Conservation (phyloP, 495 filamentous ascomycete genomes). For the Aspergillus coremiiformis region DNA sequence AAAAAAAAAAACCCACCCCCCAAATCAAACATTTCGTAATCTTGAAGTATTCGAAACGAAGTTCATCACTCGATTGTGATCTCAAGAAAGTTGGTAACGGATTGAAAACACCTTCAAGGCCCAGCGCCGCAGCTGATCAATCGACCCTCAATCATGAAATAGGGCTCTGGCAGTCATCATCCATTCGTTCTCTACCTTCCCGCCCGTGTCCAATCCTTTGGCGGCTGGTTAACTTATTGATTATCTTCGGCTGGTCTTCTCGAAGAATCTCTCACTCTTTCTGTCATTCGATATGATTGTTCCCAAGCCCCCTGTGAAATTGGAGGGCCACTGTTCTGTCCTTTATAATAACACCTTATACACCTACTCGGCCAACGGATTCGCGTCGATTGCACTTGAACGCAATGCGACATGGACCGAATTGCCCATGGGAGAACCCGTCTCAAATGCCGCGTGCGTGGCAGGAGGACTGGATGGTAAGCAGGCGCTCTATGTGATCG, state of each 20-base stretch:
- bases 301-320: slow-evolving; percentile 54
- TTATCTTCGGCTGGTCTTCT: slow-evolving; percentile 29
- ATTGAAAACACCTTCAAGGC: slow-evolving; percentile 1
- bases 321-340: slow-evolving; percentile 74
- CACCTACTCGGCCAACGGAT: slow-evolving; percentile 66
- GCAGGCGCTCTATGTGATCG: slow-evolving; percentile 74
- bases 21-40: neutral
- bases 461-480: slow-evolving; percentile 48
- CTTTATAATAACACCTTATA: slow-evolving; percentile 81
- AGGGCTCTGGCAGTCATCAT: slow-evolving; percentile 39
- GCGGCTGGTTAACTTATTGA: slow-evolving; percentile 28
- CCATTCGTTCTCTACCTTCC: slow-evolving; percentile 15
- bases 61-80: neutral
- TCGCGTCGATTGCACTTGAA: slow-evolving; percentile 64
- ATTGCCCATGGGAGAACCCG: slow-evolving; percentile 55
- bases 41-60: neutral
- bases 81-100: neutral
- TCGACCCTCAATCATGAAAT: slow-evolving; percentile 28
- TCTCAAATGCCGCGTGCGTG: slow-evolving; percentile 72
- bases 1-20: neutral
- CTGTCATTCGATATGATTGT: slow-evolving; percentile 46
- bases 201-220: slow-evolving; percentile 12
- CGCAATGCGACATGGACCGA: slow-evolving; percentile 63
- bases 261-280: slow-evolving; percentile 10
- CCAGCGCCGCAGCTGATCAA: slow-evolving; percentile 13